Base-by-base conservation (phyloP, 257 asterid species). In the Petunia secreta region DNA sequence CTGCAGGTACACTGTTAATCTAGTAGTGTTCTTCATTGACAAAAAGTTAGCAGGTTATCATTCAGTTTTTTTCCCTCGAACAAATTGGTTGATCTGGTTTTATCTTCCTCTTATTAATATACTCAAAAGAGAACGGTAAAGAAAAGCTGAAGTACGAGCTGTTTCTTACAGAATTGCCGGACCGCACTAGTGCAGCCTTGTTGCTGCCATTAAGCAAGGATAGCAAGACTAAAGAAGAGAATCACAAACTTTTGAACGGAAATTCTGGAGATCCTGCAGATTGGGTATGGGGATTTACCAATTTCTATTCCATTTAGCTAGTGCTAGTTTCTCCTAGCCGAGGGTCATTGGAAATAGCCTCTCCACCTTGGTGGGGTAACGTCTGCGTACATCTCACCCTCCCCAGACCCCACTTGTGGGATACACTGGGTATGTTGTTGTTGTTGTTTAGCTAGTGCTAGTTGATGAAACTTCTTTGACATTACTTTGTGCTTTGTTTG, bases 1-100 rank as follows among this genome's bases (percentile, higher is more conserved):
- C 84, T 85, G 67, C 88, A 95, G 99, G 99, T 94, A 94, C 81
- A 96, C 99, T 3, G 99, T 96, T 43, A 96, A 96, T 85, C 87
- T 96, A 87, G 94, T 96, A 9, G 98, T 96, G 78, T 96, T 91
- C 97, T 96, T 92, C 84, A 53, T 96, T 6, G 99, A 96, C 86
- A 91, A 92, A 81, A 94, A 84, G 77, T 50, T 73, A 50, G 46
- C 78, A 50, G 78, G 78, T 73, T 11, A 50, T 60, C 44, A 73
- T 71, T 50, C 34, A 11, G 60, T 6, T 34, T 6, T 48, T 50
- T 50, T 44, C 60, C 11, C 50, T 0, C 46, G 0, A 36, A 73
- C 5, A 0, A 52, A 37, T 36, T 50, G 13, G 5, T 73, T 50
- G 7, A 48, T 48, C 44, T 36, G 62, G 59, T 11, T 69, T 25